Base-by-base conservation (phyloP, 495 filamentous ascomycete genomes). In the Penicillium bovifimosum region DNA sequence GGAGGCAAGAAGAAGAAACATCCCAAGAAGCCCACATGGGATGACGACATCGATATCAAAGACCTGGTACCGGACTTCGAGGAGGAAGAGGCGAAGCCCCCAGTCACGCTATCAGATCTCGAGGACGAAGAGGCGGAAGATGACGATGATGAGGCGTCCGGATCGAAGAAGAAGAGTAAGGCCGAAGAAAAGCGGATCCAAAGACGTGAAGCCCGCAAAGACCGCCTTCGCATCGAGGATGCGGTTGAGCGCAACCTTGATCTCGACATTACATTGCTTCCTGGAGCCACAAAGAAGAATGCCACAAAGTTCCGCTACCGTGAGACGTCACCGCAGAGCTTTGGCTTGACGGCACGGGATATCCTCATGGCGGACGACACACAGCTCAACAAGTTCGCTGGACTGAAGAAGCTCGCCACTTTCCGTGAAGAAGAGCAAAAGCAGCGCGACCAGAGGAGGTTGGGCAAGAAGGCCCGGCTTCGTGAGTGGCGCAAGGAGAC, bases 1-100 rank as follows among this genome's bases (percentile, higher is more conserved):
- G 71, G 73, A 20, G 76, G 59, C 29, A 81, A 80, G 56, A 83
- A 80, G 53, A 83, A 81, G 53, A 83, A 81, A 52, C 82, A 80
- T 50, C 69, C 80, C 14, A 93, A 89, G 76, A 98, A 98, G 76
- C 93, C 93, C 16, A 88, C 84, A 49, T 98, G 91, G 88, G 87
- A 95, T 52, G 90, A 96, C 58, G 93, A 98, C 61, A 96, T 97
- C 60, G 91, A 96, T 60, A 96, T 97, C 71, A 86, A 84, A 26
- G 92, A 98, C 65, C 70, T 98, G 27, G 70, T 96, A 34, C 90
- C 91, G 2, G 89, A 93, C 52, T 96, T 95, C 61, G 81, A 80
- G 10, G 76, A 88, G 11, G 83, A 84, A 28, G 74, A 75, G 14
- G 77, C 76, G 10, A 71, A 76, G 47, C 80, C 83, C 18, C 63